These are phyloP conservation scores for Calonectria hawksworthii DNA, from an alignment of 2,329 filamentous ascomycete genomes.

Conservation along the genomic window DNA sequence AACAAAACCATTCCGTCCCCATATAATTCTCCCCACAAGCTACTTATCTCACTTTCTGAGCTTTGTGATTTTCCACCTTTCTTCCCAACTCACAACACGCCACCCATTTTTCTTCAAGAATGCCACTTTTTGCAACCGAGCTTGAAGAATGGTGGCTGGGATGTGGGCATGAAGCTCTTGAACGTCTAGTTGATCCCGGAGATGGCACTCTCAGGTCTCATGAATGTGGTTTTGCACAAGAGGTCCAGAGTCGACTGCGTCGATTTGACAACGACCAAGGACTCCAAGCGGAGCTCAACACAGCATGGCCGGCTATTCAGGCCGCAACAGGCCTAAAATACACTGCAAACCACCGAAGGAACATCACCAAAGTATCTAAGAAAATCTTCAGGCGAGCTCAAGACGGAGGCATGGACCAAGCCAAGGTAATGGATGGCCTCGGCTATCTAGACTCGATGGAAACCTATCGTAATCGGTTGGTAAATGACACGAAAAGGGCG, in stretches of 20 bases:
- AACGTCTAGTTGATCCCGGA: slow-evolving; percentile 42
- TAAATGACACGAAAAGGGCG: slow-evolving; percentile 39
- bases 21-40: neutral
- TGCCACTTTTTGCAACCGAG: slow-evolving; percentile 50
- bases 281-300: slow-evolving; percentile 36
- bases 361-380: slow-evolving; percentile 41
- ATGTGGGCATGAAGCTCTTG: slow-evolving; percentile 42
- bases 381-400: slow-evolving; percentile 45
- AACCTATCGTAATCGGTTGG: slow-evolving; percentile 47
- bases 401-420: slow-evolving; percentile 47
- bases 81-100: neutral
- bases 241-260: slow-evolving; percentile 47
- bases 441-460: slow-evolving; percentile 51
- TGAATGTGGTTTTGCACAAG: slow-evolving; percentile 52
- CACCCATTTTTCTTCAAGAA: slow-evolving; percentile 23
- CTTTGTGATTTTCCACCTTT: no score
- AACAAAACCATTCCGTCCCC: neutral
- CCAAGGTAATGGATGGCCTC: slow-evolving; percentile 48
- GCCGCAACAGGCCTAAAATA: slow-evolving; percentile 33
- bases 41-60: neutral
- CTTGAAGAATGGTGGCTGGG: slow-evolving; percentile 53
- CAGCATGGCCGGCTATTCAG: slow-evolving; percentile 37
- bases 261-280: slow-evolving; percentile 48
- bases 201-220: slow-evolving; percentile 32
- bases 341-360: slow-evolving; percentile 46